Conservation (phyloP, 192 early-diverging fungal genomes). For the Phlyctochytrium bullatum region DNA sequence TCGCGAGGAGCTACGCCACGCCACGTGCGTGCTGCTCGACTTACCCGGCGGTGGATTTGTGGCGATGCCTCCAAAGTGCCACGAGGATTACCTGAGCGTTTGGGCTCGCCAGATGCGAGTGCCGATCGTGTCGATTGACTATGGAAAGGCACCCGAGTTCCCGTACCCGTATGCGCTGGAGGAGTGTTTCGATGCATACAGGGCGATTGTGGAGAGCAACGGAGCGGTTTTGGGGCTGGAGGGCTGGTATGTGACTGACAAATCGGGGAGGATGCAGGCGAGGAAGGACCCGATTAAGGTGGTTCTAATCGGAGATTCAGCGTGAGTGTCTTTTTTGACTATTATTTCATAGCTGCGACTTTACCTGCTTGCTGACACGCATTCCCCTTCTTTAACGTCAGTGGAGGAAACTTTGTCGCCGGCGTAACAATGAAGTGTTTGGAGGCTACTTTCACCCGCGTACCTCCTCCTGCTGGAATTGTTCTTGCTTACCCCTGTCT, state of each 20-base stretch:
- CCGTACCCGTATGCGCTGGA: constrained; percentile 91
- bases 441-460: constrained; percentile 49
- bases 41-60: constrained; percentile 86
- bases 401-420: constrained; percentile 85
- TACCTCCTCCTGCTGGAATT: constrained; percentile 72
- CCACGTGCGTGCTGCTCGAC: constrained; percentile 35
- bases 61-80: constrained; percentile 81
- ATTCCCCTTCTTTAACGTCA: no score
- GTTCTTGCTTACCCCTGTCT: constrained; percentile 89
- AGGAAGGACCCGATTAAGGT: constrained; percentile 63
- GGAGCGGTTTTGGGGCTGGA: constrained; percentile 76
- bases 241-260: constrained; percentile 45
- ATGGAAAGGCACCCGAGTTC: constrained; percentile 92
- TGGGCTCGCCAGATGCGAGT: constrained; percentile 75
- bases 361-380: no score
- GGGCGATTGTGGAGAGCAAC: constrained; percentile 66
- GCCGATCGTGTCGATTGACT: constrained; percentile 81
- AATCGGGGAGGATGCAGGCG: constrained; percentile 9
- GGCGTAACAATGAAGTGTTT: constrained; percentile 77
- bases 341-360: no score
- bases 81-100: constrained; percentile 77
- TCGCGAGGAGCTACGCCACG: constrained; percentile 18
- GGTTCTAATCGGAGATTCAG: constrained; percentile 85
- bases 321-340: constrained; percentile 58
- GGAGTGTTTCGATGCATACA: constrained; percentile 89